phyloP scores from a whole-genome alignment of 2,329 filamentous ascomycete species.

The Boeremia exigua region DNA sequence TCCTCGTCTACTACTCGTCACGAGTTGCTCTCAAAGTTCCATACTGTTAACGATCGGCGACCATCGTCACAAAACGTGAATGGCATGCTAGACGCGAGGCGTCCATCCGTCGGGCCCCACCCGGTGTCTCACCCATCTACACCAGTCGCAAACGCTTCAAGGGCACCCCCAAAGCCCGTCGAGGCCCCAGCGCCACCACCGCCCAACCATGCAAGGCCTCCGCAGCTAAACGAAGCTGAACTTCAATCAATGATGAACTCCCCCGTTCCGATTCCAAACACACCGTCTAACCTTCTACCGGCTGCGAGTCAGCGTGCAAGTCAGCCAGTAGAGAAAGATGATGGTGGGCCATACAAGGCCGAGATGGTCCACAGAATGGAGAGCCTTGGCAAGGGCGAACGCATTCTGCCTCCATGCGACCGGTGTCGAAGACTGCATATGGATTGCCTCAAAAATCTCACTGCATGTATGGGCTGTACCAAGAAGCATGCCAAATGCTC shows the following conservation, averaged over 20 bases:
- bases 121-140: conserved; percentile 36
- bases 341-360: conserved; percentile 64
- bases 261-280: conserved; percentile 62
- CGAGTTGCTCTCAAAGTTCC: conserved; percentile 69
- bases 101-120: conserved; percentile 37
- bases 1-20: conserved; percentile 63
- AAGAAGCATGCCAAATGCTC: conserved; percentile 89
- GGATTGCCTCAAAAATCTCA: conserved; percentile 84
- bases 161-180: conserved; percentile 36
- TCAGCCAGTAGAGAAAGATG: conserved; percentile 58
- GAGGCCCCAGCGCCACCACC: conserved; percentile 23
- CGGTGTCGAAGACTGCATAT: conserved; percentile 80
- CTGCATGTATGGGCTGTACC: conserved; percentile 84
- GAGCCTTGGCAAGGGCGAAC: conserved; percentile 72
- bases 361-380: conserved; percentile 80
- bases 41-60: conserved; percentile 62
- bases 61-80: conserved; percentile 37
- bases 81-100: conserved; percentile 29
- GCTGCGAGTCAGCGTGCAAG: conserved; percentile 49
- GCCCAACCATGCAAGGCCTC: conserved; percentile 26
- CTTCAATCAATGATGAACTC: conserved; percentile 52
- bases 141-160: conserved; percentile 29
- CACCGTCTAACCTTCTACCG: conserved; percentile 60
- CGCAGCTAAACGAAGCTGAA: conserved; percentile 45
- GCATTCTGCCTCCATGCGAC: conserved; percentile 83